phyloP scores from a whole-genome alignment of 768 basidiomycete genomes.

The Goffeauzyma gilvescens region DNA sequence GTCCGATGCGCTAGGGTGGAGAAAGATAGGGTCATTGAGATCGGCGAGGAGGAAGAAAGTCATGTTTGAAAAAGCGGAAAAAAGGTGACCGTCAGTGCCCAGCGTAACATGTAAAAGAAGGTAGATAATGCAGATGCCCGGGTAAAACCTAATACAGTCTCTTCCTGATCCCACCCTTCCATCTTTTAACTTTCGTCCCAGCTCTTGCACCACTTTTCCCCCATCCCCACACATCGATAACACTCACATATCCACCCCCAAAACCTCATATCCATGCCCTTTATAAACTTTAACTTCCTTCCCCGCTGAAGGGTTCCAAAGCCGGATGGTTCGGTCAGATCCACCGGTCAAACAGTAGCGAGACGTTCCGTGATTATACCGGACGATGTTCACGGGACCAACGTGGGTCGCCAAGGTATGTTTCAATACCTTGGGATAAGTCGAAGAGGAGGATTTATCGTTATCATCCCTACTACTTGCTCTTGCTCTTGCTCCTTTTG shows the following conservation, averaged over 20 bases:
- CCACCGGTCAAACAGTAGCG: slow-evolving; percentile 87
- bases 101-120: no score
- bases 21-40: background rate
- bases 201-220: slow-evolving; percentile 15
- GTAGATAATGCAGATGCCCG: no score
- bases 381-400: slow-evolving; percentile 74
- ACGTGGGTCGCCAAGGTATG: slow-evolving; percentile 23
- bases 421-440: slow-evolving; percentile 6
- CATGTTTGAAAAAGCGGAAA: background rate
- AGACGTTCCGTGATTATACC: slow-evolving; percentile 70
- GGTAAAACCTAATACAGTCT: no score
- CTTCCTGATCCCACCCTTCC: no score
- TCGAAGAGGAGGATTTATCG: background rate
- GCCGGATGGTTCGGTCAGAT: slow-evolving; percentile 66
- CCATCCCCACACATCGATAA: no score
- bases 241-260: slow-evolving; percentile 73
- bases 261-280: slow-evolving; percentile 88
- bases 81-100: no score
- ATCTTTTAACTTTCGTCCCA: slow-evolving; percentile 9
- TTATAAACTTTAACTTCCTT: slow-evolving; percentile 77
- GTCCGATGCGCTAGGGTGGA: slow-evolving; percentile 51
- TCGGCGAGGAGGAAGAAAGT: background rate
- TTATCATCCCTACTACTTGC: no score
- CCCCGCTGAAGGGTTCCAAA: slow-evolving; percentile 77
- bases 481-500: no score